A percentile compares a stretch with the other conserved stretches of the same genome.
phyloP scores from a whole-genome alignment of 2,329 filamentous ascomycete species.

The Nigrospora oryzae region DNA sequence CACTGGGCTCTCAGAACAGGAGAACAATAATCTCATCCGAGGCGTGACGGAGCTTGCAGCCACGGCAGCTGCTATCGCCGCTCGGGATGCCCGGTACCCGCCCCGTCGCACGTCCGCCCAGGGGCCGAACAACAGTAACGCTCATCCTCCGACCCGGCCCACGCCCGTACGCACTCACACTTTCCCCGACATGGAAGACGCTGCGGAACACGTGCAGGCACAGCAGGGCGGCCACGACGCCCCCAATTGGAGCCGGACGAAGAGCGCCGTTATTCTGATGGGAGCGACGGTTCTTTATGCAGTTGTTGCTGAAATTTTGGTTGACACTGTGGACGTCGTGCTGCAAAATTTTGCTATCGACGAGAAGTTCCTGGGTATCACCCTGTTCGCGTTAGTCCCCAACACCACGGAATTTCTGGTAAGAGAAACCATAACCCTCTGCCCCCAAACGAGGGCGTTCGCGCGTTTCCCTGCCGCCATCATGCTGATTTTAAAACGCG shows the following conservation, averaged over 20 bases:
- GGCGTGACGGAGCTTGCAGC: conserved; percentile 92
- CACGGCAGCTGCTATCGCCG: conserved; percentile 79
- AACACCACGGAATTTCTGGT: conserved; percentile 98
- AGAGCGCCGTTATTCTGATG: conserved; percentile 84
- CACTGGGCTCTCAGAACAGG: conserved; percentile 69
- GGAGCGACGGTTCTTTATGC: conserved; percentile 87
- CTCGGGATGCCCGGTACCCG: conserved; percentile 56
- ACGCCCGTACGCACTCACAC: conserved; percentile 25
- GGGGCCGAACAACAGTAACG: conserved; percentile 15
- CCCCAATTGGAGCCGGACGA: conserved; percentile 93
- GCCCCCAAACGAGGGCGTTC: conserved; percentile 1
- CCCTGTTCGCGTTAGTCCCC: conserved; percentile 89
- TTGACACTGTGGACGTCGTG: conserved; percentile 96
- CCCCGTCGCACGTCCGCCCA: conserved; percentile 27
- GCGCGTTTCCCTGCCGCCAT: background rate
- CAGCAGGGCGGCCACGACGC: conserved; percentile 77
- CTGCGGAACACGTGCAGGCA: conserved; percentile 29
- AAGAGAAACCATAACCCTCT: conserved; percentile 24
- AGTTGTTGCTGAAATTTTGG: conserved; percentile 93
- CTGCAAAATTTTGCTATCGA: conserved; percentile 84
- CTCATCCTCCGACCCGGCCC: conserved; percentile 12
- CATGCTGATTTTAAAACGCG: background rate
- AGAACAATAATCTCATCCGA: conserved; percentile 72
- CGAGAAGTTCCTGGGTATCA: conserved; percentile 95
- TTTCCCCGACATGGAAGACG: conserved; percentile 38